These are phyloP conservation scores for Alternaria burnsii DNA, from an alignment of 2,329 filamentous ascomycete species.

Conservation along the genomic window DNA sequence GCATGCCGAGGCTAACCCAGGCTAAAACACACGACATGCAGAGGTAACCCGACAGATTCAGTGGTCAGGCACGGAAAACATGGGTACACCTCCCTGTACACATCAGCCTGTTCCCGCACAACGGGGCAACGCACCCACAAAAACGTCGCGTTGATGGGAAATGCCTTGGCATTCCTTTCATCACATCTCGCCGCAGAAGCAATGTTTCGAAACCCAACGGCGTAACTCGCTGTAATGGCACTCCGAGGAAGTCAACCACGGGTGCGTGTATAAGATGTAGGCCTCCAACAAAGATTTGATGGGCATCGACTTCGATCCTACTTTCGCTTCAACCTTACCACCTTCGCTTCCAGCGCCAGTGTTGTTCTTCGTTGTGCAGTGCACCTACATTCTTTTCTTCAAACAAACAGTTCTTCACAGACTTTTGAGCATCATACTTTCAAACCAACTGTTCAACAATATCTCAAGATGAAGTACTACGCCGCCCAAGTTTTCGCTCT, in stretches of 20 bases:
- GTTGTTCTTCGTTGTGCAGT: constrained; percentile 27
- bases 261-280: constrained; percentile 1
- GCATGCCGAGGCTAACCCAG: background rate
- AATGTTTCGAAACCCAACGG: constrained; percentile 7
- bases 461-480: constrained; percentile 38
- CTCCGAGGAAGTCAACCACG: background rate
- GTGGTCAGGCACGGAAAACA: background rate
- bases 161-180: background rate
- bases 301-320: constrained; percentile 14
- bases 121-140: background rate
- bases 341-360: background rate
- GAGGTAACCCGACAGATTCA: background rate
- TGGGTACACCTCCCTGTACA: background rate
- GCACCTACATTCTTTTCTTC: constrained; percentile 26
- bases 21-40: background rate
- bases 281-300: background rate
- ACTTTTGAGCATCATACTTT: background rate
- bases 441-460: background rate
- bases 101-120: background rate
- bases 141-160: background rate
- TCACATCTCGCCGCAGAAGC: background rate
- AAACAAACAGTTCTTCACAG: background rate
- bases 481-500: constrained; percentile 27
- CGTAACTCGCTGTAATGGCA: background rate
- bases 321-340: constrained; percentile 12